Conservation (phyloP, 352 stramenopile genomes). For the Phytophthora brassicae region DNA sequence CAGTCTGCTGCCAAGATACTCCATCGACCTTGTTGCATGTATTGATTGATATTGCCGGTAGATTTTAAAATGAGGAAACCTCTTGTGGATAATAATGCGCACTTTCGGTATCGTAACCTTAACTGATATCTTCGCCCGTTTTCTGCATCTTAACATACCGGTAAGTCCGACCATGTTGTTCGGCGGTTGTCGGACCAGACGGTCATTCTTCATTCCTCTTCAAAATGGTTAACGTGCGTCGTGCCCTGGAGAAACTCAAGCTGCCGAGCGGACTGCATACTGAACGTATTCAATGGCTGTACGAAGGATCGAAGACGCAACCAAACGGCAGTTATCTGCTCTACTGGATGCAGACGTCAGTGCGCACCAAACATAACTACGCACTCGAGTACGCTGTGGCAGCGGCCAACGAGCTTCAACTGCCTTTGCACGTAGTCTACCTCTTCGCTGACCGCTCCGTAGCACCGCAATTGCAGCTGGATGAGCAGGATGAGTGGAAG, state of each 20-base stretch:
- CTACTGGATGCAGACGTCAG: slow-evolving; percentile 89
- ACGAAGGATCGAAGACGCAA: slow-evolving; percentile 41
- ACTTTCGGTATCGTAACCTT: no score
- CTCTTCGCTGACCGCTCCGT: slow-evolving; percentile 65
- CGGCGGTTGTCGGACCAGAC: slow-evolving; percentile 6
- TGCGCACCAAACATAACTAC: slow-evolving; percentile 85
- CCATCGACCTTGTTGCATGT: slow-evolving; percentile 23
- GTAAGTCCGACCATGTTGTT: slow-evolving; percentile 23
- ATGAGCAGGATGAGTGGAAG: slow-evolving; percentile 33
- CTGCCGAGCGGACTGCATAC: slow-evolving; percentile 63
- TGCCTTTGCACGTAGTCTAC: slow-evolving; percentile 80
- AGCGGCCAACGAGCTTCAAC: slow-evolving; percentile 56
- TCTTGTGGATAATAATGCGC: slow-evolving; percentile 35
- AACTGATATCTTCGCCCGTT: no score
- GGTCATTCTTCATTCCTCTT: slow-evolving; percentile 17
- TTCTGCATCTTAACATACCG: no score
- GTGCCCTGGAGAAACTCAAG: slow-evolving; percentile 53
- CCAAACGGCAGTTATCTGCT: slow-evolving; percentile 46
- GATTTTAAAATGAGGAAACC: slow-evolving; percentile 27
- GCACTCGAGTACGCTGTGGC: slow-evolving; percentile 76
- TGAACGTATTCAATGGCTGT: slow-evolving; percentile 78
- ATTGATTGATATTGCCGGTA: slow-evolving; percentile 41
- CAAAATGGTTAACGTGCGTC: slow-evolving; percentile 42
- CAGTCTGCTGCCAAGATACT: no score
- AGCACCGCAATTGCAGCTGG: slow-evolving; percentile 7